Conservation (phyloP, 208 protist genomes). For the Wallacemonas sp. region DNA sequence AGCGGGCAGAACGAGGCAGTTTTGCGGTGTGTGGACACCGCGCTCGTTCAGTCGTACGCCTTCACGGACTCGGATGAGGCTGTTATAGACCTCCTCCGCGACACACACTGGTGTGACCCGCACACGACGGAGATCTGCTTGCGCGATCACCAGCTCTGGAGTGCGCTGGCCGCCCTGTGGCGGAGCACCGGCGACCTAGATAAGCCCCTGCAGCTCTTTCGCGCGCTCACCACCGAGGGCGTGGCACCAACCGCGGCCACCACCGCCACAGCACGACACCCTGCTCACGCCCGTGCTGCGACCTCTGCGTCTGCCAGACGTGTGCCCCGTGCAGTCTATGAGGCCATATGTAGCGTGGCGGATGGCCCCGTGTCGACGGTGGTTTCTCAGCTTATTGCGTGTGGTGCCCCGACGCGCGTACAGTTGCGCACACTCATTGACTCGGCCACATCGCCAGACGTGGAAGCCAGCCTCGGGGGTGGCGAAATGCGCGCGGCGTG, state of each 20-base stretch:
- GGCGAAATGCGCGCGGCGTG: neutral
- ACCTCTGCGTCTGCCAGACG: neutral
- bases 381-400: neutral
- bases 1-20: conserved; percentile 12
- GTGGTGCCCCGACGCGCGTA: neutral
- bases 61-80: conserved; percentile 36
- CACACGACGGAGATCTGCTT: conserved; percentile 37
- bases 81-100: conserved; percentile 45
- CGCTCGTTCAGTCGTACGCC: conserved; percentile 43
- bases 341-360: neutral
- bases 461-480: neutral
- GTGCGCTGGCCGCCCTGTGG: conserved; percentile 41
- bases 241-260: neutral
- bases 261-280: too few relatives aligned
- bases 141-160: conserved; percentile 46
- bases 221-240: conserved; percentile 7
- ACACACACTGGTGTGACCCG: conserved; percentile 36
- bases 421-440: neutral
- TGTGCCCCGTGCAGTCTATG: neutral
- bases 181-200: conserved; percentile 21
- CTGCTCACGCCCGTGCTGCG: too few relatives aligned
- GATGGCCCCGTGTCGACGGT: neutral
- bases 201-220: conserved; percentile 22
- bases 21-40: conserved; percentile 38
- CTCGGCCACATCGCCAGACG: neutral